Percentiles rank a stretch among this genome's conserved stretches.
Evolutionary conservation across 805 yeast genomes (phyloP).

Genomic region (Teunomyces cretensis): DNA sequence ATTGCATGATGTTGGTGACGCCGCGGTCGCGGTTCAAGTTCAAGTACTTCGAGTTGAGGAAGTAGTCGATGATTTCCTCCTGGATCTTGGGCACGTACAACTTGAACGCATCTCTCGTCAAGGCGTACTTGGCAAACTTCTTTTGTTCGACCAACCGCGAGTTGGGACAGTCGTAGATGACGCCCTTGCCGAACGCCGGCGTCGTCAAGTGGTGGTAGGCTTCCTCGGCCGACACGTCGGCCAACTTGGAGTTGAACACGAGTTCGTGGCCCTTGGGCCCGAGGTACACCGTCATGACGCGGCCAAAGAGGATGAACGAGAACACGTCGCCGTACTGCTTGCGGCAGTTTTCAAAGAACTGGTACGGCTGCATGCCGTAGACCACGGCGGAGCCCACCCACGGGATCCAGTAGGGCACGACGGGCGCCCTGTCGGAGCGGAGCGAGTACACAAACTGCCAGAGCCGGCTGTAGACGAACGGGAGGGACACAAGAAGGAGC

Average conservation of each 20-base stretch:
- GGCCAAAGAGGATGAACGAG: constrained; percentile 85
- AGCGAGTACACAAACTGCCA: constrained; percentile 69
- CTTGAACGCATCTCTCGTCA: constrained; percentile 80
- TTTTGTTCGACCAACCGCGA: constrained; percentile 93
- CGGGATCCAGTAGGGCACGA: constrained; percentile 90
- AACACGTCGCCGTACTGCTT: constrained; percentile 87
- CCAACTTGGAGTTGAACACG: constrained; percentile 83
- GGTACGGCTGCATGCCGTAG: constrained; percentile 94
- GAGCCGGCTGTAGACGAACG: constrained; percentile 50
- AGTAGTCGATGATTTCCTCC: constrained; percentile 69
- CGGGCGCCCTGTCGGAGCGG: constrained; percentile 78
- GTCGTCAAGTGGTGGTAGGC: constrained; percentile 94
- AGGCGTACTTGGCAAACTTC: constrained; percentile 88
- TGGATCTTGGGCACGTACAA: constrained; percentile 83
- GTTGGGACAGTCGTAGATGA: constrained; percentile 94
- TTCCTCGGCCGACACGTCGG: constrained; percentile 92
- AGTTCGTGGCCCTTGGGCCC: constrained; percentile 99
- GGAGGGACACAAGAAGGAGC: constrained; percentile 38
- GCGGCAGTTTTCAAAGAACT: constrained; percentile 77
- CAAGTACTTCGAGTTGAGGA: constrained; percentile 52
- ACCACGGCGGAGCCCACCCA: constrained; percentile 90
- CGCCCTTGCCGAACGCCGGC: constrained; percentile 97
- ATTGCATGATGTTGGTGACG: constrained; percentile 62
- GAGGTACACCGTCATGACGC: constrained; percentile 88
- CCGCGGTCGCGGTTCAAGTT: constrained; percentile 41